These are phyloP conservation scores for Lipomyces mesembrius DNA, from an alignment of 805 yeast genomes.

Conservation along the genomic window DNA sequence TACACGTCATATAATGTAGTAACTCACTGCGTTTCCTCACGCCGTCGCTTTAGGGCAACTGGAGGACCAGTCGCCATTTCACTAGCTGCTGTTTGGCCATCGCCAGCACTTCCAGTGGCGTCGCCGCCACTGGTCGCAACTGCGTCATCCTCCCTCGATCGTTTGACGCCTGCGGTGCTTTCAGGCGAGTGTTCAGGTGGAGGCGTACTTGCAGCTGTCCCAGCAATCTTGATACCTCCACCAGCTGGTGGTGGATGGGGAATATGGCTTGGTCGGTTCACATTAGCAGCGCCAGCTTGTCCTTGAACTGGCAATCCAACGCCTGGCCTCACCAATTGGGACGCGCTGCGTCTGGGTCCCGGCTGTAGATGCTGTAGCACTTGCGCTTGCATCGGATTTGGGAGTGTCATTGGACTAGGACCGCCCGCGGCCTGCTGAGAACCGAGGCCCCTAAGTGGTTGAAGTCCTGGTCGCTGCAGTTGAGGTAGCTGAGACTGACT, in stretches of 20 bases:
- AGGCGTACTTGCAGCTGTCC: conserved; percentile 9
- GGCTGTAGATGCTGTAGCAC: conserved; percentile 24
- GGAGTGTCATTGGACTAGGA: not conserved
- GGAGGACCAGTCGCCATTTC: conserved; percentile 20
- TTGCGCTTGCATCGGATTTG: conserved; percentile 7
- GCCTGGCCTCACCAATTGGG: conserved; percentile 21
- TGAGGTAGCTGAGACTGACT: conserved; percentile 31
- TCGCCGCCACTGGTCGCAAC: not conserved
- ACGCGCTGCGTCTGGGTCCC: conserved; percentile 11
- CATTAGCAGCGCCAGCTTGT: conserved; percentile 5
- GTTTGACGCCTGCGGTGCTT: conserved; percentile 3
- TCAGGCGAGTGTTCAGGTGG: conserved; percentile 8
- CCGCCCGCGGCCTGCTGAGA: not conserved
- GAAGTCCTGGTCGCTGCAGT: conserved; percentile 27
- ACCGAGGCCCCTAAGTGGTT: conserved; percentile 6
- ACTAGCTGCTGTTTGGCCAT: not conserved
- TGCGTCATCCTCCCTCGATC: conserved; percentile 7
- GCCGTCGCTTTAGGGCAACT: conserved; percentile 30
- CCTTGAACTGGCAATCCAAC: not conserved
- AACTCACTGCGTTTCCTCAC: conserved; percentile 27
- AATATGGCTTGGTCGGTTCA: not conserved
- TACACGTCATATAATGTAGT: not conserved
- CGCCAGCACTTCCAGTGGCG: conserved; percentile 1
- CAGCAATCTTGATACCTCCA: not conserved
- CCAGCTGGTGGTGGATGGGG: conserved; percentile 7